phyloP scores from a whole-genome alignment of 2,329 filamentous ascomycete species.

The Aspergillus intermedius region DNA sequence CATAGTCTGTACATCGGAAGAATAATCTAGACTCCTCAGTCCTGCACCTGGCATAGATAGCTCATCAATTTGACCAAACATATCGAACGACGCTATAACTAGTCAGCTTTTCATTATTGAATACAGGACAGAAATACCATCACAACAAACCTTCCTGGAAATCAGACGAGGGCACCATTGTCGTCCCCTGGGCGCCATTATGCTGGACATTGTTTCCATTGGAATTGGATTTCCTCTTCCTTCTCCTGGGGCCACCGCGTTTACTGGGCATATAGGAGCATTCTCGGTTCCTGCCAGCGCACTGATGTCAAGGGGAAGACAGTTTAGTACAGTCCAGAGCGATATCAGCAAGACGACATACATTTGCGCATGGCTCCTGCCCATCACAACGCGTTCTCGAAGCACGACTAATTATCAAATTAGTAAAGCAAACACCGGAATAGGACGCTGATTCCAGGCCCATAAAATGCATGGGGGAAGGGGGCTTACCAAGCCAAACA shows the following conservation, averaged over 20 bases:
- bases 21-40: slow-evolving; percentile 34
- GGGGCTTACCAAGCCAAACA: slow-evolving; percentile 37
- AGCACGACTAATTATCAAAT: slow-evolving; percentile 26
- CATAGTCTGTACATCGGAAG: slow-evolving; percentile 31
- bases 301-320: slow-evolving; percentile 20
- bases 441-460: background rate
- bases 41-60: slow-evolving; percentile 36
- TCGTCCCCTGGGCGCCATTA: slow-evolving; percentile 15
- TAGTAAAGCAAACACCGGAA: background rate
- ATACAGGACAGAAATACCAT: background rate
- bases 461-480: background rate
- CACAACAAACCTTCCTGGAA: slow-evolving; percentile 30
- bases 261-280: slow-evolving; percentile 41
- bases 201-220: slow-evolving; percentile 16
- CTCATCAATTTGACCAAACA: slow-evolving; percentile 37
- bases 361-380: slow-evolving; percentile 38
- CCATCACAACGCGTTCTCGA: slow-evolving; percentile 40
- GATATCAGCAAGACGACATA: slow-evolving; percentile 22
- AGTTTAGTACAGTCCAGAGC: background rate
- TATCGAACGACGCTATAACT: slow-evolving; percentile 19
- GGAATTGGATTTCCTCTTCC: slow-evolving; percentile 25
- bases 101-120: slow-evolving; percentile 14
- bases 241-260: slow-evolving; percentile 38
- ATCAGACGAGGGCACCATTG: slow-evolving; percentile 15
- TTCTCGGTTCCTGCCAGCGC: slow-evolving; percentile 33